Conservation (phyloP, 768 basidiomycete genomes). For the Peribolospora kevripleyi region DNA sequence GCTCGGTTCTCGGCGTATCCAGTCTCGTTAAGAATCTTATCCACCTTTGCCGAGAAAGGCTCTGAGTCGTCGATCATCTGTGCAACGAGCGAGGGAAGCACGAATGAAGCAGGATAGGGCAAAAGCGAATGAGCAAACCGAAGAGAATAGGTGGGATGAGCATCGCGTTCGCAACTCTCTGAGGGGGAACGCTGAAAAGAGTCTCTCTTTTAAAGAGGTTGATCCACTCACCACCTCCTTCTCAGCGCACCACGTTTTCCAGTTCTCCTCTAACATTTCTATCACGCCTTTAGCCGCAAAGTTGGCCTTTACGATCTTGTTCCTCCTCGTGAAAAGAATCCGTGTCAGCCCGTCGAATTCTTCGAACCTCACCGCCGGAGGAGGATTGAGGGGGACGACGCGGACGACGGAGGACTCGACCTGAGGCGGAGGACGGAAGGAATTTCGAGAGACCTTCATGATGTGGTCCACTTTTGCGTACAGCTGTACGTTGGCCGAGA, state of each 20-base stretch:
- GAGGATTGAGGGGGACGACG: constrained; percentile 74
- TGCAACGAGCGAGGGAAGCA: not conserved
- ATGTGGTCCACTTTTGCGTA: constrained; percentile 90
- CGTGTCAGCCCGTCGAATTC: constrained; percentile 91
- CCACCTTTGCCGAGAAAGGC: constrained; percentile 22
- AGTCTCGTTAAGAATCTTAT: constrained; percentile 44
- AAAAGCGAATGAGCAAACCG: not conserved
- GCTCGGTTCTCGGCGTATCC: constrained; percentile 55
- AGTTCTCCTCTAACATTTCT: constrained; percentile 82
- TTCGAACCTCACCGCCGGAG: constrained; percentile 82
- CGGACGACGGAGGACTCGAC: constrained; percentile 86
- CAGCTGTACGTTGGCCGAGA: constrained; percentile 90
- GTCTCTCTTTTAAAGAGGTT: too few species aligned
- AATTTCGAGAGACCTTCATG: constrained; percentile 89
- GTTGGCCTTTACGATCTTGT: constrained; percentile 69
- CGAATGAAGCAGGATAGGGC: not conserved
- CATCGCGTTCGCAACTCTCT: constrained; percentile 20
- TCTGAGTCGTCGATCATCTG: constrained; percentile 55
- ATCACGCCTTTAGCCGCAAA: constrained; percentile 78
- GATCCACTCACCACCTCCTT: constrained; percentile 24
- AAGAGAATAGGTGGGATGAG: constrained; percentile 16
- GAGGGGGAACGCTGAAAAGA: not conserved
- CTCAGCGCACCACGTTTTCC: constrained; percentile 72
- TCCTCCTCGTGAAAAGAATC: constrained; percentile 67
- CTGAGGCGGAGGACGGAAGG: constrained; percentile 83